These are phyloP conservation scores for Geosiphon pyriformis DNA, from an alignment of 192 early-diverging fungal genomes.

Conservation along the genomic window DNA sequence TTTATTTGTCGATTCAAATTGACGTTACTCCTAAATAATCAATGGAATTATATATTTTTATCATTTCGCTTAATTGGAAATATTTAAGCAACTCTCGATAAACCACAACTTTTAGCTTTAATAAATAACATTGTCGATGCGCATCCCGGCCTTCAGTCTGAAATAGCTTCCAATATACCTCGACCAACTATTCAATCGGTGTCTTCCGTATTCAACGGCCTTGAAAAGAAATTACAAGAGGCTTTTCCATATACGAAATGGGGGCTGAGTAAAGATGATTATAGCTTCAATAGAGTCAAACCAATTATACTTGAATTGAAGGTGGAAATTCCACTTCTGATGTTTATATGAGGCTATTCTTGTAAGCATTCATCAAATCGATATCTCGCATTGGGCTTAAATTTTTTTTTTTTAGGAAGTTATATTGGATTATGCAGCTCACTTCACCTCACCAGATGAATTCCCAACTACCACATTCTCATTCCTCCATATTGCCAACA, in stretches of 20 bases:
- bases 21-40: no score
- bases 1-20: no score
- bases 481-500: constrained; percentile 73
- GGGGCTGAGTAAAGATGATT: constrained; percentile 75
- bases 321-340: constrained; percentile 33
- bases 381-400: constrained; percentile 6
- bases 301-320: constrained; percentile 67
- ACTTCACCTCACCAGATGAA: constrained; percentile 73
- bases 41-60: no score
- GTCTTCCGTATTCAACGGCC: constrained; percentile 52
- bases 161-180: constrained; percentile 72
- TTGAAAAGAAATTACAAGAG: constrained; percentile 66
- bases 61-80: background rate
- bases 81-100: constrained; percentile 50
- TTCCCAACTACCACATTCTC: constrained; percentile 73
- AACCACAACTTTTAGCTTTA: constrained; percentile 68
- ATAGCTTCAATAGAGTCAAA: constrained; percentile 83
- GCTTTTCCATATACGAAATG: constrained; percentile 84
- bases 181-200: constrained; percentile 80
- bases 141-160: constrained; percentile 64
- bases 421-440: constrained; percentile 67
- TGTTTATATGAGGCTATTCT: constrained; percentile 44
- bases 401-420: constrained; percentile 44
- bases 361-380: constrained; percentile 19
- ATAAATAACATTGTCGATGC: constrained; percentile 65